phyloP scores from a whole-genome alignment of 2,329 filamentous ascomycete species.

The Colletotrichum orbiculare region DNA sequence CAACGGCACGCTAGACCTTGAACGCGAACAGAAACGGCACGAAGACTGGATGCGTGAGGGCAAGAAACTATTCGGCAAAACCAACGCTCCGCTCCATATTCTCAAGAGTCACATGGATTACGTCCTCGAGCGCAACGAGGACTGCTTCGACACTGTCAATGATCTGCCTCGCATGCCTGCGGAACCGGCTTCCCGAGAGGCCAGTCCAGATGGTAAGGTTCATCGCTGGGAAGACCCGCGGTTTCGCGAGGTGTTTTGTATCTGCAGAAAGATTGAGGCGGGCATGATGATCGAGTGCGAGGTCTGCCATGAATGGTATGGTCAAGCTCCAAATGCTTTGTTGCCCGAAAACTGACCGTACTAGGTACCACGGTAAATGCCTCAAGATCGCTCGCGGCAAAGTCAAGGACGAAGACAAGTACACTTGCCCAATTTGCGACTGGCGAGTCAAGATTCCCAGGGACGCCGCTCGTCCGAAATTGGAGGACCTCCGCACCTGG shows the following conservation, averaged over 20 bases:
- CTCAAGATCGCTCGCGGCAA: conserved; percentile 97
- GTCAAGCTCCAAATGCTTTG: conserved; percentile 19
- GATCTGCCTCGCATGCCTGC: conserved; percentile 91
- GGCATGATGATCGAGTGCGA: conserved; percentile 99
- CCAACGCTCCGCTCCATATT: conserved; percentile 96
- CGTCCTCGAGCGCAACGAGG: conserved; percentile 87
- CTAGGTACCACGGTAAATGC: conserved; percentile 96
- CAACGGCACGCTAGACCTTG: conserved; percentile 87
- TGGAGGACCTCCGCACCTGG: conserved; percentile 88
- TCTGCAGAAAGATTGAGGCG: conserved; percentile 91
- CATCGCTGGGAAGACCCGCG: conserved; percentile 71
- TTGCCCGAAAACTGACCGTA: neutral
- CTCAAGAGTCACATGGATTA: conserved; percentile 94
- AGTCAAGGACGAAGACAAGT: conserved; percentile 98
- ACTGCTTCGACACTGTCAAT: conserved; percentile 87
- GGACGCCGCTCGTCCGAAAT: conserved; percentile 92
- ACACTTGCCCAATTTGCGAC: conserved; percentile 97
- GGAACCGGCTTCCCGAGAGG: conserved; percentile 90
- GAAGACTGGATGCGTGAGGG: conserved; percentile 99
- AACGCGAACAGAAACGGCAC: conserved; percentile 92
- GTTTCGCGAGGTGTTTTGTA: conserved; percentile 89
- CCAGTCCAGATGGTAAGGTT: conserved; percentile 64
- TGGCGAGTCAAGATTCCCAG: conserved; percentile 97
- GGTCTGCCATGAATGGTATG: conserved; percentile 95
- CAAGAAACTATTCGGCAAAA: conserved; percentile 98